Evolutionary conservation across 257 asterid species (phyloP).

Genomic region (Anisodus tanguticus): DNA sequence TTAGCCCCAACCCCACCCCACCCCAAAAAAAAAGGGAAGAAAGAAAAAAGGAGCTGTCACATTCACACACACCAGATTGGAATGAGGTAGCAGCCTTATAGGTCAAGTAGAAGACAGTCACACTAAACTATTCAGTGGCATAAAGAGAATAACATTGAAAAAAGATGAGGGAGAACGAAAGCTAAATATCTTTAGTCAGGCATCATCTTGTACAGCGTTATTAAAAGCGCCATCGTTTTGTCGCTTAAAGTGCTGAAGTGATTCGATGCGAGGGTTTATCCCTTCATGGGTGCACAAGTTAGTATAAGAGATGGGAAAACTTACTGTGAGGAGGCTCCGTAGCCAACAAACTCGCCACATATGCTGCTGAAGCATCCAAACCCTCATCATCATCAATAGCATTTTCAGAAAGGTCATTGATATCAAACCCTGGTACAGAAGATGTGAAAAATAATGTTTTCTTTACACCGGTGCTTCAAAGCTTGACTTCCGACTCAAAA

Average conservation of each 20-base stretch:
- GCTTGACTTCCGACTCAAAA: background rate
- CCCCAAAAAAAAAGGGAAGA: no score
- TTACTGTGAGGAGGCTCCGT: slow-evolving; percentile 80
- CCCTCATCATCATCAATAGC: slow-evolving; percentile 75
- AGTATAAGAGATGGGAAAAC: slow-evolving; percentile 37
- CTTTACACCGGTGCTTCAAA: background rate
- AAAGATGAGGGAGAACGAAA: background rate
- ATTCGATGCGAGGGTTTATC: background rate
- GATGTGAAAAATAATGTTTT: background rate
- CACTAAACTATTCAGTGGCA: background rate
- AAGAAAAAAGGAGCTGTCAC: background rate
- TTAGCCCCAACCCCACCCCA: background rate
- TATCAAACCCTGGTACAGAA: slow-evolving; percentile 76
- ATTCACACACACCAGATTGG: background rate
- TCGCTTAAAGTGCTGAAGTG: background rate
- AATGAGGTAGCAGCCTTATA: background rate
- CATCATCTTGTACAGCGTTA: background rate
- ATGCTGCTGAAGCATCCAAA: slow-evolving; percentile 84
- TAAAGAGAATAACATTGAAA: background rate
- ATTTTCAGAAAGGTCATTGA: slow-evolving; percentile 80
- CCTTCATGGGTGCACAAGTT: slow-evolving; percentile 18
- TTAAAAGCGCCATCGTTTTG: background rate
- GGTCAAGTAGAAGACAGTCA: background rate
- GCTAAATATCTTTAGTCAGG: background rate
- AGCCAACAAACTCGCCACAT: slow-evolving; percentile 89